These are phyloP conservation scores for Rhizophora apiculata DNA, from an alignment of 345 rosid genomes.

Conservation along the genomic window DNA sequence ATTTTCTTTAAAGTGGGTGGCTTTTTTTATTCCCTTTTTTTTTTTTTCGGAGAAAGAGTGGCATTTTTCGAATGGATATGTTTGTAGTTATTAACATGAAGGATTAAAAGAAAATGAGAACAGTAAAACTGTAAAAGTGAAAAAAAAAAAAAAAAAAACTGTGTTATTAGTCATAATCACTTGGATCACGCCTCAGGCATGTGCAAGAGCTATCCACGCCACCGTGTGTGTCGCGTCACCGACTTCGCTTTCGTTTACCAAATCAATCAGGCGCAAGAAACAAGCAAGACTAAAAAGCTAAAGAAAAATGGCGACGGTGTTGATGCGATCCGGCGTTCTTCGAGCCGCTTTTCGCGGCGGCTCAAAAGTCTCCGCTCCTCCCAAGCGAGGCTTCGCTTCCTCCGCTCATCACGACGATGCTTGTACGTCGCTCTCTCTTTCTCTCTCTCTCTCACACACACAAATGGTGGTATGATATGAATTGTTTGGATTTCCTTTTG, in stretches of 20 bases:
- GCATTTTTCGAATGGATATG: too few species aligned
- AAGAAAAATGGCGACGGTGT: conserved; percentile 61
- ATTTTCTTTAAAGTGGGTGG: too few species aligned
- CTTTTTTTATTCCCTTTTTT: too few species aligned
- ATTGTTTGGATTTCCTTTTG: neutral
- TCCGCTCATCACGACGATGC: conserved; percentile 74
- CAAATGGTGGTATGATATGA: neutral
- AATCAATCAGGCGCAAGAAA: neutral
- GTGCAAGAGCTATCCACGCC: too few species aligned
- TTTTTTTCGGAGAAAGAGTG: too few species aligned
- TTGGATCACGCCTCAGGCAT: too few species aligned
- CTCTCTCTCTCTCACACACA: neutral
- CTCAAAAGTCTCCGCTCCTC: conserved; percentile 47
- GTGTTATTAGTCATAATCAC: too few species aligned
- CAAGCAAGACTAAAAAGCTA: neutral
- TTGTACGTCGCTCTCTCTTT: conserved; percentile 35
- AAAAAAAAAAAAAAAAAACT: too few species aligned
- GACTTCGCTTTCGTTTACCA: neutral
- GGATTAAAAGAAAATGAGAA: too few species aligned
- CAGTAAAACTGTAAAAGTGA: too few species aligned
- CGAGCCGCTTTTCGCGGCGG: conserved; percentile 56
- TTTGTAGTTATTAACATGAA: too few species aligned
- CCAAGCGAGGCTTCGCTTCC: conserved; percentile 66
- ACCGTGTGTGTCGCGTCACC: too few species aligned
- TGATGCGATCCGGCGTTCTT: conserved; percentile 67